A percentile compares a stretch with the other conserved stretches of the same genome.
Conservation (phyloP, 2,329 filamentous ascomycete genomes). For the Podosphaera xanthii region DNA sequence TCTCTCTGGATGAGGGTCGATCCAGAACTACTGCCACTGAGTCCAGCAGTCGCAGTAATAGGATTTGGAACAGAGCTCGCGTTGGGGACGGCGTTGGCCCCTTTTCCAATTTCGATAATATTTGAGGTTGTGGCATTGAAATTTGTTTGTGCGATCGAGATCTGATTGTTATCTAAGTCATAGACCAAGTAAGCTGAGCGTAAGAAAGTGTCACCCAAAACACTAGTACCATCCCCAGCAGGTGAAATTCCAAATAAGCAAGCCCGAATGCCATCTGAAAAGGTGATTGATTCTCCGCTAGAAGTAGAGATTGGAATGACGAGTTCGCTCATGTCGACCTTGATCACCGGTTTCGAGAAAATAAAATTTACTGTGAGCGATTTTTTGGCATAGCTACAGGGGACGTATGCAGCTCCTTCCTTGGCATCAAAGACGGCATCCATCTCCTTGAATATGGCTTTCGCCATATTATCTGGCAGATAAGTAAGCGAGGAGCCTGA, state of each 20-base stretch:
- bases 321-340: conserved; percentile 34
- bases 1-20: too few relatives aligned
- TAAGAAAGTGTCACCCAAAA: conserved; percentile 54
- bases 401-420: conserved; percentile 35
- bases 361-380: conserved; percentile 26
- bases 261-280: conserved; percentile 28
- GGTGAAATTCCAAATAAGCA: conserved; percentile 48
- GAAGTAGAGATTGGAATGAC: conserved; percentile 27
- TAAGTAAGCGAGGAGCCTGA: conserved; percentile 46
- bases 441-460: conserved; percentile 33
- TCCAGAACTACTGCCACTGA: conserved; percentile 2
- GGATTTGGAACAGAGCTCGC: conserved; percentile 27
- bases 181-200: conserved; percentile 56
- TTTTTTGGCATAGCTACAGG: conserved; percentile 27
- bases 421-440: conserved; percentile 32
- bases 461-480: conserved; percentile 32
- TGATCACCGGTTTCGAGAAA: conserved; percentile 30
- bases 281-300: conserved; percentile 24
- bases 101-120: conserved; percentile 31
- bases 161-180: conserved; percentile 47
- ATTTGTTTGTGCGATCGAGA: conserved; percentile 44
- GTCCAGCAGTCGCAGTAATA: conserved; percentile 22
- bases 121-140: conserved; percentile 30
- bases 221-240: conserved; percentile 28
- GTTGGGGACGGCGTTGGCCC: conserved; percentile 27